Evolutionary conservation across 2,329 filamentous ascomycete species (phyloP).

Genomic region (Pseudogymnoascus sp.): DNA sequence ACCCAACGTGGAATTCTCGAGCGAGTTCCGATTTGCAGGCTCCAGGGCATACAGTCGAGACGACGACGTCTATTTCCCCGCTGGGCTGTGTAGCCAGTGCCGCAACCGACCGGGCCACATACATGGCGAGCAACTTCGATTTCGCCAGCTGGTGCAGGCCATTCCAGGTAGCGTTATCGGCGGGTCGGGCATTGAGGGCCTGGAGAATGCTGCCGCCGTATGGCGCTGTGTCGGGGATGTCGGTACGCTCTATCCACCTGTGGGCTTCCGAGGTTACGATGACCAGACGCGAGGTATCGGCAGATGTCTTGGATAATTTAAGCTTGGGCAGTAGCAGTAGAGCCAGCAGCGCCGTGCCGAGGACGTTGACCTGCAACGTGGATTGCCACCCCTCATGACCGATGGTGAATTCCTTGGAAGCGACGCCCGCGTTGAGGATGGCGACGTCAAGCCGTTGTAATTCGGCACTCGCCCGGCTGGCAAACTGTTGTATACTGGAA

Average conservation of each 20-base stretch:
- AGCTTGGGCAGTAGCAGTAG: constrained; percentile 16
- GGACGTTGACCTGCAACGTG: constrained; percentile 19
- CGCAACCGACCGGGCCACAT: not conserved
- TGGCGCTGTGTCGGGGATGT: not conserved
- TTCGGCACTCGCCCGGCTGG: not conserved
- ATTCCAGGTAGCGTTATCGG: not conserved
- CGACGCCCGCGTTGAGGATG: constrained; percentile 11
- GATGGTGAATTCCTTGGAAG: not conserved
- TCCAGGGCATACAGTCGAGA: constrained; percentile 13
- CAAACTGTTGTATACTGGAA: constrained; percentile 16
- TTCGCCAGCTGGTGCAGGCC: not conserved
- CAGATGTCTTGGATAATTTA: constrained; percentile 8
- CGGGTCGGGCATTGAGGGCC: not conserved
- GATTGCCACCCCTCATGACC: constrained; percentile 17
- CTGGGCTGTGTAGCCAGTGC: not conserved
- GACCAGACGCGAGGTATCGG: not conserved
- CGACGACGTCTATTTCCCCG: constrained; percentile 8
- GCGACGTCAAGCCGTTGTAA: constrained; percentile 10
- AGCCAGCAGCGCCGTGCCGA: constrained; percentile 18
- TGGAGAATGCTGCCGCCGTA: not conserved
- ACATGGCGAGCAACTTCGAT: constrained; percentile 1
- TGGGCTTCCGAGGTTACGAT: not conserved
- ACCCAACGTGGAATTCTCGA: constrained; percentile 5
- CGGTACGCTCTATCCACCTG: not conserved
- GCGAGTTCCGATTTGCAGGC: constrained; percentile 13